Evolutionary conservation across 1,139 yeast species (phyloP).

Genomic region (Zygoascus hellenicus): DNA sequence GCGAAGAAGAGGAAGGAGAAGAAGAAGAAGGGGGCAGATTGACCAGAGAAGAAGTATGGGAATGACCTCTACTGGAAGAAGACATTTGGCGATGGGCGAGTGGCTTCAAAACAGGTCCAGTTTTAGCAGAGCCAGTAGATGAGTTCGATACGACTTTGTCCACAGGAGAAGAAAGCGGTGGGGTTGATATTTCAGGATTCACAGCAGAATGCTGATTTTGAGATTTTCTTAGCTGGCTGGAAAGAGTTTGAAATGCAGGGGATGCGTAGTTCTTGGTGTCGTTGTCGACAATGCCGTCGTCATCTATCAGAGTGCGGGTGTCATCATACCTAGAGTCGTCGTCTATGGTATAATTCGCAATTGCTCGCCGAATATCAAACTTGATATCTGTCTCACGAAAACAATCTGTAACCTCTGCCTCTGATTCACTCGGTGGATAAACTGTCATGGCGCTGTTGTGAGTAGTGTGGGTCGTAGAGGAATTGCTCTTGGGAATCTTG

Average conservation of each 20-base stretch:
- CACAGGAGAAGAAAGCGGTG: neutral
- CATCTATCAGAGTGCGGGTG: constrained; percentile 1
- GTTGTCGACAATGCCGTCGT: neutral
- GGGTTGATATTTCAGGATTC: neutral
- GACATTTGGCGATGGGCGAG: neutral
- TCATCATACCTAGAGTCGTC: neutral
- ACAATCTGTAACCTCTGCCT: constrained; percentile 6
- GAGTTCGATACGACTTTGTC: neutral
- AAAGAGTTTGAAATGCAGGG: neutral
- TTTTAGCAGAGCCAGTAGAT: constrained; percentile 13
- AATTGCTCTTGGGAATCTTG: neutral
- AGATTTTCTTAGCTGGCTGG: neutral
- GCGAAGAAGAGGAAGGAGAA: neutral
- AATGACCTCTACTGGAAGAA: neutral
- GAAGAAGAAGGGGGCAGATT: neutral
- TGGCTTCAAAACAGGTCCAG: constrained; percentile 14
- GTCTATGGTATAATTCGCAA: neutral
- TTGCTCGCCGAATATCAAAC: constrained; percentile 1
- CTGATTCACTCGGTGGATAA: neutral
- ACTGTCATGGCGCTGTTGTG: neutral
- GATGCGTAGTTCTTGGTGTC: neutral
- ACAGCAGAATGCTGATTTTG: too few relatives aligned
- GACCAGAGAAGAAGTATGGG: neutral
- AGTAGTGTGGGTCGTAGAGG: constrained; percentile 1
- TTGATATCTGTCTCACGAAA: neutral